phyloP scores from a whole-genome alignment of 108 stramenopile species.

The Nannochloropsis salina region DNA sequence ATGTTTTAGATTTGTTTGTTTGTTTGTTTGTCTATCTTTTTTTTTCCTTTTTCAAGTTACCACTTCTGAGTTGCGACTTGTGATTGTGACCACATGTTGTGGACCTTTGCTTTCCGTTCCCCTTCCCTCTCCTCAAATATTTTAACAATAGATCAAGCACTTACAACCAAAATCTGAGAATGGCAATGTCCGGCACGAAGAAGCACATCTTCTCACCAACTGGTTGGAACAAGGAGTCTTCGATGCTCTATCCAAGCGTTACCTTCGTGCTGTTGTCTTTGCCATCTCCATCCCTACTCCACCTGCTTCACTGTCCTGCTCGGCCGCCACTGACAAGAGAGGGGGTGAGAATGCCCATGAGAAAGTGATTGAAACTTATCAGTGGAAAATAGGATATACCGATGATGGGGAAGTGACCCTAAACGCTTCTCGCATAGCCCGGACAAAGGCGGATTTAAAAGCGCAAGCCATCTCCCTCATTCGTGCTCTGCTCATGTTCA shows the following conservation, averaged over 20 bases:
- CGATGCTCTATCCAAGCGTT: constrained; percentile 1
- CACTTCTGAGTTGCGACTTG: not conserved
- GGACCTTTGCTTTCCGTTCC: not conserved
- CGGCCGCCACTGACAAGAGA: not conserved
- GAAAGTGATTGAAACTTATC: constrained; percentile 24
- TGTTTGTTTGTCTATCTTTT: not conserved
- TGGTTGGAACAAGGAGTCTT: constrained; percentile 21
- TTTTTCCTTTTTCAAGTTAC: not conserved
- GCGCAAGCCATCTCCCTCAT: constrained; percentile 18
- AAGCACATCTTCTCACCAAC: not conserved
- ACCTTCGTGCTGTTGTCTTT: constrained; percentile 20
- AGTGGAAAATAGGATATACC: not conserved
- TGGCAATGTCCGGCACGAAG: not conserved
- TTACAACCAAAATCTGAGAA: not conserved
- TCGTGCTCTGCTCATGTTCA: constrained; percentile 18
- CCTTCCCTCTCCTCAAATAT: not conserved
- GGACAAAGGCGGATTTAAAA: constrained; percentile 19
- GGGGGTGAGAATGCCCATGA: not conserved
- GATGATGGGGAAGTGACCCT: not conserved
- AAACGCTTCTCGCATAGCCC: constrained; percentile 18
- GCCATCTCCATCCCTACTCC: not conserved
- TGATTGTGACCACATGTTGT: not conserved
- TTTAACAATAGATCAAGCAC: not conserved
- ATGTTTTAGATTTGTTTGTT: not conserved
- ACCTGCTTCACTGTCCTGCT: no score